These are phyloP conservation scores for Bolboschoenus planiculmis DNA, from an alignment of 176 grass and related monocot genomes.

Conservation along the genomic window DNA sequence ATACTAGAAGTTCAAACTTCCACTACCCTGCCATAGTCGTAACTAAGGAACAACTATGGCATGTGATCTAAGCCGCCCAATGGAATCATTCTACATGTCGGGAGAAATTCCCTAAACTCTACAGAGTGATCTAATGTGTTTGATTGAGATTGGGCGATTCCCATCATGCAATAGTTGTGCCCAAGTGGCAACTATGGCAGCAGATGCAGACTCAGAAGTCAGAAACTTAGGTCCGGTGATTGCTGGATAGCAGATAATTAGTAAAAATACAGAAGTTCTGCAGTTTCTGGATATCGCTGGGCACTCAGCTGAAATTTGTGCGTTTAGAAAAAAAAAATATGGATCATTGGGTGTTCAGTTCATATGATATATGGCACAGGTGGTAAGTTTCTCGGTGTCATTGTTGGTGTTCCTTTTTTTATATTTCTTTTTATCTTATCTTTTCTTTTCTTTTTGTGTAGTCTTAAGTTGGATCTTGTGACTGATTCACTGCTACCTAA, in stretches of 20 bases:
- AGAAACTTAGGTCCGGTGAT: not conserved
- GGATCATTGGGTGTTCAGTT: no score
- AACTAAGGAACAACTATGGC: not conserved
- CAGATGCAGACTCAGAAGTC: not conserved
- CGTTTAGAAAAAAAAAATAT: not conserved
- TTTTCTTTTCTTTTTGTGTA: not conserved
- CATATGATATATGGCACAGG: no score
- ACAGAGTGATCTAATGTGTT: no score
- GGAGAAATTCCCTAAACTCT: no score
- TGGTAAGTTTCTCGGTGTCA: no score
- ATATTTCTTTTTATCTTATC: not conserved
- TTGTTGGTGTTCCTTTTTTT: no score
- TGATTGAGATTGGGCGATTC: no score
- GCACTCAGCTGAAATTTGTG: not conserved
- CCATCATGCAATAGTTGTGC: not conserved
- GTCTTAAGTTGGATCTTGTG: not conserved
- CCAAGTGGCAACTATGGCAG: not conserved
- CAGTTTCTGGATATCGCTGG: not conserved
- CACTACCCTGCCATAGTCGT: not conserved
- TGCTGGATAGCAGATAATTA: not conserved
- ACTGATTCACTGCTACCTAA: not conserved
- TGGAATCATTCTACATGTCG: no score
- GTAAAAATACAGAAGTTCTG: not conserved
- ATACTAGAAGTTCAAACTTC: not conserved
- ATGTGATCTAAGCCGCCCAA: no score